These are phyloP conservation scores for Orbilia quercus DNA, from an alignment of 2,329 filamentous ascomycete species.

Conservation along the genomic window DNA sequence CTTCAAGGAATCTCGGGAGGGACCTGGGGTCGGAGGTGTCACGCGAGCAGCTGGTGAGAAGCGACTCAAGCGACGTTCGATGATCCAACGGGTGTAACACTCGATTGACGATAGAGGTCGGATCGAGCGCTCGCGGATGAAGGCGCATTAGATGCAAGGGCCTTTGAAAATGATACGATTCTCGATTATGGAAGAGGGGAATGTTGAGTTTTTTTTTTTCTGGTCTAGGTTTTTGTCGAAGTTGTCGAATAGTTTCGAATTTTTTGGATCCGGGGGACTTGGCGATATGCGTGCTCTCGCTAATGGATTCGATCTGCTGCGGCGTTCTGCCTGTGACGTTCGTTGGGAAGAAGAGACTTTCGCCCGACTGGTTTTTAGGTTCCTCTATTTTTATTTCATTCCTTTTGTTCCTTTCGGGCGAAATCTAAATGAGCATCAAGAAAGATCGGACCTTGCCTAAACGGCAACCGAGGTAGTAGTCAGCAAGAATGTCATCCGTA, in stretches of 20 bases:
- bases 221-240: constrained; percentile 20
- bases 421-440: constrained; percentile 39
- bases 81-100: constrained; percentile 53
- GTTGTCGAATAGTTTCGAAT: constrained; percentile 10
- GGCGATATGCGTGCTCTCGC: constrained; percentile 54
- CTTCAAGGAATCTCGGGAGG: constrained; percentile 50
- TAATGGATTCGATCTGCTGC: constrained; percentile 35
- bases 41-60: constrained; percentile 55
- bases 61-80: constrained; percentile 54
- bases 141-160: constrained; percentile 54
- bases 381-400: constrained; percentile 9
- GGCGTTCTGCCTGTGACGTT: constrained; percentile 48
- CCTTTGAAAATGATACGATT: constrained; percentile 15
- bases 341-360: constrained; percentile 21
- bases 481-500: constrained; percentile 23
- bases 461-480: constrained; percentile 56
- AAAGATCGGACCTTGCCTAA: constrained; percentile 46
- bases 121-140: constrained; percentile 49
- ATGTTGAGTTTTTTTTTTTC: constrained; percentile 1
- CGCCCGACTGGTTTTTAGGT: constrained; percentile 8
- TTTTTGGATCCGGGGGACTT: constrained; percentile 48
- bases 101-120: constrained; percentile 53
- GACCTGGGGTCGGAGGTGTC: constrained; percentile 43
- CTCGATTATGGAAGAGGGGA: constrained; percentile 12
- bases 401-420: constrained; percentile 53